Percentiles rank a stretch among this genome's conserved stretches.
Conservation (phyloP, 2,329 filamentous ascomycete species). For the Cytospora piceicola region DNA sequence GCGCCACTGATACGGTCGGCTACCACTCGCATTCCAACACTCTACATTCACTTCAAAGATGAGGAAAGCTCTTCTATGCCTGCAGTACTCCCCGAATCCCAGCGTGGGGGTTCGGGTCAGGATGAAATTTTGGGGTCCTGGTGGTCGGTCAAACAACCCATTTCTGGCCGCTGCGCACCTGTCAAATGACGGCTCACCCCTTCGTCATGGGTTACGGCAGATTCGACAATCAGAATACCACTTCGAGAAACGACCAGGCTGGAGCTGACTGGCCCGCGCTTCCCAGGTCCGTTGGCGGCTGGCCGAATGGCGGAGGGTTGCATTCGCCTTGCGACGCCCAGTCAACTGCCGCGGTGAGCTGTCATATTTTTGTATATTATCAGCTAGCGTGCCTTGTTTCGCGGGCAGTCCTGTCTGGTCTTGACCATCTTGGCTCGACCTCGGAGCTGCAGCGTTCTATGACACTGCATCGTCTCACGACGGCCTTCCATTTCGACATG, state of each 20-base stretch:
- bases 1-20: constrained; percentile 15
- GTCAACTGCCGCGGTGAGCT: constrained; percentile 31
- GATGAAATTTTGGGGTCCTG: neutral
- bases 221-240: constrained; percentile 12
- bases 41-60: constrained; percentile 12
- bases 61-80: neutral
- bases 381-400: constrained; percentile 20
- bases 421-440: constrained; percentile 9
- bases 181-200: constrained; percentile 18
- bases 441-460: constrained; percentile 7
- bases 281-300: constrained; percentile 13
- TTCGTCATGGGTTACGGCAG: constrained; percentile 24
- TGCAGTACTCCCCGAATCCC: constrained; percentile 12
- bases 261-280: constrained; percentile 16
- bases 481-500: neutral
- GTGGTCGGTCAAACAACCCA: constrained; percentile 5
- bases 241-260: constrained; percentile 26
- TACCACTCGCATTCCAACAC: constrained; percentile 20
- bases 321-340: constrained; percentile 24
- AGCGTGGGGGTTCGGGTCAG: constrained; percentile 14
- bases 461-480: constrained; percentile 6
- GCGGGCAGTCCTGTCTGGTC: neutral
- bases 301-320: constrained; percentile 18
- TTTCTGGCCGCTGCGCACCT: constrained; percentile 10
- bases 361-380: constrained; percentile 24